phyloP scores from a whole-genome alignment of 805 yeast species.

The Helenozyma rhizophorensis region DNA sequence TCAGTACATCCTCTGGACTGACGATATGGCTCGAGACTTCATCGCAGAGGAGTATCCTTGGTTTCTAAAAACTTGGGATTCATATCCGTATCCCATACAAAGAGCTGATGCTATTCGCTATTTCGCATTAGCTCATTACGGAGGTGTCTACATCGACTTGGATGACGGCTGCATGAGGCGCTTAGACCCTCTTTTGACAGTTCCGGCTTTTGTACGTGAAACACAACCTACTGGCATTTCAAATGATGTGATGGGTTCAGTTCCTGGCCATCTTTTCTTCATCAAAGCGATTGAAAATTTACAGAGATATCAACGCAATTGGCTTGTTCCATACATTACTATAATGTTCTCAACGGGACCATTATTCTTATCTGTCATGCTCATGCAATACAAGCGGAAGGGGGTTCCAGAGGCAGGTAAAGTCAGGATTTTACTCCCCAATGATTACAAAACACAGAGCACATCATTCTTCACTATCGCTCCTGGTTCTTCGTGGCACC shows the following conservation, averaged over 20 bases:
- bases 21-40: slow-evolving; percentile 72
- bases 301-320: slow-evolving; percentile 56
- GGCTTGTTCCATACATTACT: slow-evolving; percentile 84
- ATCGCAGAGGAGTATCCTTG: slow-evolving; percentile 78
- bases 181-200: slow-evolving; percentile 75
- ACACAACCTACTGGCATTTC: slow-evolving; percentile 89
- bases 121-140: slow-evolving; percentile 76
- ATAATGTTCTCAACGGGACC: slow-evolving; percentile 96
- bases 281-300: slow-evolving; percentile 62
- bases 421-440: slow-evolving; percentile 67
- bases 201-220: slow-evolving; percentile 82
- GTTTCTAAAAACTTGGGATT: slow-evolving; percentile 77
- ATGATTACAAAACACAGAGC: slow-evolving; percentile 59
- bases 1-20: slow-evolving; percentile 88
- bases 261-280: slow-evolving; percentile 85
- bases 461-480: slow-evolving; percentile 69
- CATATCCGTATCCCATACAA: slow-evolving; percentile 75
- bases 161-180: slow-evolving; percentile 83
- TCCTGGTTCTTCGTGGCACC: slow-evolving; percentile 90
- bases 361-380: slow-evolving; percentile 73
- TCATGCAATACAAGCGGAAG: slow-evolving; percentile 86
- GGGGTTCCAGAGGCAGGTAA: slow-evolving; percentile 62
- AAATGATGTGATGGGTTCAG: slow-evolving; percentile 89
- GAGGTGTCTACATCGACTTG: slow-evolving; percentile 86
- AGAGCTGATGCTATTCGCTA: slow-evolving; percentile 90